Evolutionary conservation across 2,329 filamentous ascomycete genomes (phyloP).

Genomic region (Claviceps sp.): DNA sequence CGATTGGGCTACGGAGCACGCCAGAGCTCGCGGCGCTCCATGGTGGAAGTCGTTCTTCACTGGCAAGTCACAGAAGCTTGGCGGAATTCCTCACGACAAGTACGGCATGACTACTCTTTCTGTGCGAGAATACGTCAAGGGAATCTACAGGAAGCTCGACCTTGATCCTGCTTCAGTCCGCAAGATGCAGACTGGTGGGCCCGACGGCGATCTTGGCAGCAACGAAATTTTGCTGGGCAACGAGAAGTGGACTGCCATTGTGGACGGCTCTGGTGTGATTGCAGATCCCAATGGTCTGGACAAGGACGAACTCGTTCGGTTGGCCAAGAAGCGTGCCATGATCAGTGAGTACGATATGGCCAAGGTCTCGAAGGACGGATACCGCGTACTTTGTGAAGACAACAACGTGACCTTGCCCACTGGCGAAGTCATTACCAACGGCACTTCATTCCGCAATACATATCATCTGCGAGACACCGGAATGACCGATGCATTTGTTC

Average conservation of each 20-base stretch:
- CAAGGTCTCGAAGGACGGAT: conserved; percentile 79
- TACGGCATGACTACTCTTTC: conserved; percentile 98
- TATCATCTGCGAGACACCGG: conserved; percentile 77
- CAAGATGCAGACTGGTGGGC: conserved; percentile 96
- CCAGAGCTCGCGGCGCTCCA: conserved; percentile 69
- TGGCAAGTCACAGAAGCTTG: conserved; percentile 89
- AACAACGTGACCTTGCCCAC: conserved; percentile 74
- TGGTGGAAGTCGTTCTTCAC: conserved; percentile 99
- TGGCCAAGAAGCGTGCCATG: conserved; percentile 81
- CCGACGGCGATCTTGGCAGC: conserved; percentile 90
- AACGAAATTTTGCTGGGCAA: conserved; percentile 95
- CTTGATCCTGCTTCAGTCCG: conserved; percentile 72
- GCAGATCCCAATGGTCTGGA: conserved; percentile 86
- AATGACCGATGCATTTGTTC: conserved; percentile 79
- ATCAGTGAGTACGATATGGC: conserved; percentile 72
- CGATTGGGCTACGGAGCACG: conserved; percentile 97
- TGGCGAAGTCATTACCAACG: conserved; percentile 79
- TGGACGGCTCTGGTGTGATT: conserved; percentile 92
- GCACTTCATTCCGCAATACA: conserved; percentile 91
- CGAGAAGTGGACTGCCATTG: conserved; percentile 88
- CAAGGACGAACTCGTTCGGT: conserved; percentile 64
- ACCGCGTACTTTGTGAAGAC: conserved; percentile 85
- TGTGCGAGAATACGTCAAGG: conserved; percentile 88
- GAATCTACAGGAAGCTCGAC: conserved; percentile 91
- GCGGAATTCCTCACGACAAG: conserved; percentile 87